Evolutionary conservation across 352 stramenopile species (phyloP).

Genomic region (Pythium plurisporium): DNA sequence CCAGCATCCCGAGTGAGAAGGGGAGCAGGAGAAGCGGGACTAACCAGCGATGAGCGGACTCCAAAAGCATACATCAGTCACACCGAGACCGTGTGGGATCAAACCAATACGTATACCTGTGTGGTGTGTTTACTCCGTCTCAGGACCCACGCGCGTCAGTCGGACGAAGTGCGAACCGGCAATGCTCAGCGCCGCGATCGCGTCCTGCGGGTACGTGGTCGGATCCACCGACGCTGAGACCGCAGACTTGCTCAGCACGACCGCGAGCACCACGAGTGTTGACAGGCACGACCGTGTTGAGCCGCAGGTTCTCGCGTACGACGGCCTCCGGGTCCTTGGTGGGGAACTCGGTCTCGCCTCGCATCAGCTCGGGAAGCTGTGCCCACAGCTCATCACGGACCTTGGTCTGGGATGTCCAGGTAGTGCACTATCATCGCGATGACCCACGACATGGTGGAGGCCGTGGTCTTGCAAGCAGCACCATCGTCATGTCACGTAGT

Average conservation of each 20-base stretch:
- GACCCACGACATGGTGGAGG: constrained; percentile 54
- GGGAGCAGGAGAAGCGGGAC: no score
- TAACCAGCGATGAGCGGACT: no score
- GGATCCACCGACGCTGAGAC: constrained; percentile 29
- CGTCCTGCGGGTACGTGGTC: constrained; percentile 6
- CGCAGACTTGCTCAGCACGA: constrained; percentile 37
- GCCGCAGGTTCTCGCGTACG: constrained; percentile 59
- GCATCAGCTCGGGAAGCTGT: constrained; percentile 34
- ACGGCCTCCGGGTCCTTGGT: constrained; percentile 48
- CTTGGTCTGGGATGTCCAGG: constrained; percentile 33
- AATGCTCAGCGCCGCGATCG: constrained; percentile 37
- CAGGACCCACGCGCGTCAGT: no score
- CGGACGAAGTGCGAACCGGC: constrained; percentile 22
- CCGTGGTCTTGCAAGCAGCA: constrained; percentile 72
- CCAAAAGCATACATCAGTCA: no score
- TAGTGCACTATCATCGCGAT: constrained; percentile 68
- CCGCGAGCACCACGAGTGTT: constrained; percentile 45
- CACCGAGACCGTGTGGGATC: no score
- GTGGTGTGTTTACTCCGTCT: no score
- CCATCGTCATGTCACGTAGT: constrained; percentile 68
- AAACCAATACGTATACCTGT: no score
- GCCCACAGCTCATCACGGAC: constrained; percentile 43
- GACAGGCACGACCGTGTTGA: constrained; percentile 55
- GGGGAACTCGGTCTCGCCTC: constrained; percentile 13
- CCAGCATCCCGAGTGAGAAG: no score